Evolutionary conservation across 2,329 filamentous ascomycete genomes (phyloP), one percentile per base, ranked within the genome.

Genomic region (Podosphaera leucotricha): DNA sequence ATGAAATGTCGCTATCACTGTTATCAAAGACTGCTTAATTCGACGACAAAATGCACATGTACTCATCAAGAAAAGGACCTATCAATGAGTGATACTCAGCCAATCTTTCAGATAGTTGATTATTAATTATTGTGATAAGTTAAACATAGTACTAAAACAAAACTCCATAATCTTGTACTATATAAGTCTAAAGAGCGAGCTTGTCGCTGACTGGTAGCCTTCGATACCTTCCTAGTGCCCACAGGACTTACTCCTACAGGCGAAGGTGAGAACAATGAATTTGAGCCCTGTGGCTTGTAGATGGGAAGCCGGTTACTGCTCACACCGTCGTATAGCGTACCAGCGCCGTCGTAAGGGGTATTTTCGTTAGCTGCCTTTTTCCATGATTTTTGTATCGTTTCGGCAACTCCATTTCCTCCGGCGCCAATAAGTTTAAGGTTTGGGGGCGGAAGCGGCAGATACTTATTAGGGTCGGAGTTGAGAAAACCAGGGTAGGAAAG

Each of bases 281-380:
- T 52, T 21, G 48, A 33, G 2, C 38, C 50, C 37, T 62, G 61
- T 1, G 50, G 47, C 24, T 56, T 58, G 52, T 66, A 66, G 16
- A 61, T 50, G 2, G 65, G 65, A 30, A 55, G 45, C 39, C 59
- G 57, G 26, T 49, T 53, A 41, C 58, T 46, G 2, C n/a, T 41
- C 1, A 39, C 44, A 0, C 62, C 65, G 50, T 68, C 65, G 41
- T 57, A 63, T 1, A 66, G 55, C 8, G 52, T 58, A 1, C 65
- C 64, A 36, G 57, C 64, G 0, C 64, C 65, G 51, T 66, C 63
- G 47, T 68, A 68, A 0, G 65, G 65, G 0, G 61, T 66, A 3
- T 38, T 6, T 2, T 53, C 50, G 1, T 49, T 49, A 11, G 49
- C 52, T 3, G 50, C 44, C 2, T 47, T 45, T 20, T 51, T 43